Base-by-base conservation (phyloP, 352 stramenopile genomes). In the Globisporangium ultimum region DNA sequence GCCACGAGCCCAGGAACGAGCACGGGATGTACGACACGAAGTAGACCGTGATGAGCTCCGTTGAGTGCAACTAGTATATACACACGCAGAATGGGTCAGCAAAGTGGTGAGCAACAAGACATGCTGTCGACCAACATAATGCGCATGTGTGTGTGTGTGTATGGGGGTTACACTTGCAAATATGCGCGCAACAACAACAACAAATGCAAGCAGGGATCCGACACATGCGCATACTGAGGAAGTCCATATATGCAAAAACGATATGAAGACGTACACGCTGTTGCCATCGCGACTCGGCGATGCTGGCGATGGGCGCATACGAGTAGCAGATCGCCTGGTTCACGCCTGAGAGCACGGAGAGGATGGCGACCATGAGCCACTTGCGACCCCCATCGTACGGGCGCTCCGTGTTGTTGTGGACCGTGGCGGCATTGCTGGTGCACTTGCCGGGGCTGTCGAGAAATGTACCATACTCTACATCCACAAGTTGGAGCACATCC, bases 281-380 rank as follows among this genome's bases (percentile, higher is more conserved):
- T 20, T 75, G 24, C 82, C 82, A 92, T 1, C 69, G 73, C 17
- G 63, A 61, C 64, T 92, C 82, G 17, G 72, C 76, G 18, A 89
- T 77, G 40, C 71, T 83, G 18, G 78, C 78, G 49, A 92, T 87
- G 4, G 82, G 82, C 17, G 82, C 82, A 53, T 90, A 92, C 21
- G 82, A 88, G 66, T 88, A 89, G 64, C 82, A 92, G 51, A 92
- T 83, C 21, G 72, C 78, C 52, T 89, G 82, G 55, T 92, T 92
- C 18, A 89, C 55, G 18, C 68, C 78, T 22, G 77, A 83, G 15
- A 92, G 75, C 28, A 78, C 38, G 1, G 79, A 89, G 20, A 92
- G 60, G 40, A 92, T 69, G n/a, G 62, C 58, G 38, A 92, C 54
- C 82, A 92, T 90, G 52, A 86, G 58, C 80, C 80, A 89, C 60